Conservation (phyloP, 2,329 filamentous ascomycete species). For the Escovopsis sp. region DNA sequence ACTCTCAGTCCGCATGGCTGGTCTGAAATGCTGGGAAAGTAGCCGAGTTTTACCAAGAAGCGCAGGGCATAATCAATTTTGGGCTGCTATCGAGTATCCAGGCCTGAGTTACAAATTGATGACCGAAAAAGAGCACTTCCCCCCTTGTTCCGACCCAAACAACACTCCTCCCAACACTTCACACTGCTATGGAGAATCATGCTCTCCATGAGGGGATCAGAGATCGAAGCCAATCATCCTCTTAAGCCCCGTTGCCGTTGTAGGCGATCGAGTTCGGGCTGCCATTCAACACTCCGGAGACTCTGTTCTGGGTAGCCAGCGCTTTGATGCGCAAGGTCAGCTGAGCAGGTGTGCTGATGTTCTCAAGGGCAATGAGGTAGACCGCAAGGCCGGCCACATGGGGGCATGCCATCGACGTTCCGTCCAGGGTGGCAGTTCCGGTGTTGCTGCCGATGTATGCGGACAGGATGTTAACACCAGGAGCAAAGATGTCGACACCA, state of each 20-base stretch:
- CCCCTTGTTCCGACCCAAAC: too few relatives aligned
- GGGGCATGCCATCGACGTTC: constrained; percentile 48
- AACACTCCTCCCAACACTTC: too few relatives aligned
- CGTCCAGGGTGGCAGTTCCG: constrained; percentile 33
- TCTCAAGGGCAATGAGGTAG: constrained; percentile 36
- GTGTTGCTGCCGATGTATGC: constrained; percentile 28
- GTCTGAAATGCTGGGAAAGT: too few relatives aligned
- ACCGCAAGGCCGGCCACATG: constrained; percentile 45
- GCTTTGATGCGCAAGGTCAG: constrained; percentile 27
- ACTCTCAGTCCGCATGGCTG: too few relatives aligned
- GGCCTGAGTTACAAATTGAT: too few relatives aligned
- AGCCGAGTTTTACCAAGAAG: too few relatives aligned
- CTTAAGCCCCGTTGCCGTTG: constrained; percentile 21
- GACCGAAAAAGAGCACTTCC: too few relatives aligned
- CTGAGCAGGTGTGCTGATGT: constrained; percentile 23
- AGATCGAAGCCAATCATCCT: too few relatives aligned
- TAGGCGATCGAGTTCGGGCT: constrained; percentile 33
- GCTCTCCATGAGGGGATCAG: too few relatives aligned
- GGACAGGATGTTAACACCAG: constrained; percentile 30
- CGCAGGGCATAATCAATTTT: too few relatives aligned
- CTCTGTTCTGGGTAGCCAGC: constrained; percentile 24
- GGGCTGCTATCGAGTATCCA: too few relatives aligned
- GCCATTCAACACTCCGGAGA: constrained; percentile 18
- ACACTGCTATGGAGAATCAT: too few relatives aligned
- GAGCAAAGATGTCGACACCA: constrained; percentile 35